A percentile compares a stretch with the other conserved stretches of the same genome.
These are phyloP conservation scores for Fibroporia radiculosa DNA, from an alignment of 768 basidiomycete genomes.

Conservation along the genomic window DNA sequence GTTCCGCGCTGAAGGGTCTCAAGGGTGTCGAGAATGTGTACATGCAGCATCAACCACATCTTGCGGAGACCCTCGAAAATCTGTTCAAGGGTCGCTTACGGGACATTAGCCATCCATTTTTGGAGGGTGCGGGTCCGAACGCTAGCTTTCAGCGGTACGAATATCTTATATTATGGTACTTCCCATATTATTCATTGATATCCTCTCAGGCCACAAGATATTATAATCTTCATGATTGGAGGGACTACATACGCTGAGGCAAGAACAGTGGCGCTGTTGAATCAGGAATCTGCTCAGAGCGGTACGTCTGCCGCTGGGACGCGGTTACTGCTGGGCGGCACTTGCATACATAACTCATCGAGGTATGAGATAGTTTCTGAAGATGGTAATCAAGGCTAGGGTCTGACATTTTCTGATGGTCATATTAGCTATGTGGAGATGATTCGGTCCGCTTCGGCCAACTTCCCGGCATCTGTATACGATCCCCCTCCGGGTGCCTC, in stretches of 20 bases:
- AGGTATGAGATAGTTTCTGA: conserved; percentile 43
- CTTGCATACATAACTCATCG: conserved; percentile 90
- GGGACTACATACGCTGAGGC: conserved; percentile 97
- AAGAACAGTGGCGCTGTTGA: conserved; percentile 73
- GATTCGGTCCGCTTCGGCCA: conserved; percentile 64
- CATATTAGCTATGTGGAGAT: conserved; percentile 74
- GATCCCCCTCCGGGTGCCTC: conserved; percentile 72
- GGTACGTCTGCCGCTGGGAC: conserved; percentile 46
- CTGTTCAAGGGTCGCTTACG: conserved; percentile 79
- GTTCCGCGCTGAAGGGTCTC: conserved; percentile 90
- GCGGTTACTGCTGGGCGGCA: conserved; percentile 84
- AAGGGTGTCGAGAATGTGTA: conserved; percentile 99
- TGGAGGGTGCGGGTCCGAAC: conserved; percentile 64
- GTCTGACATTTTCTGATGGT: background rate
- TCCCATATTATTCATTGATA: conserved; percentile 1
- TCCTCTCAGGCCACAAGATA: conserved; percentile 74
- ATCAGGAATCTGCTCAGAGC: conserved; percentile 65
- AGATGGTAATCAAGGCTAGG: too few relatives aligned
- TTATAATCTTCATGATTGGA: conserved; percentile 95
- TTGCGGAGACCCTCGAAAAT: conserved; percentile 87
- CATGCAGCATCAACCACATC: conserved; percentile 92
- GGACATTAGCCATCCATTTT: conserved; percentile 87
- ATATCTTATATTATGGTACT: background rate
- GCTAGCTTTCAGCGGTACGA: conserved; percentile 65
- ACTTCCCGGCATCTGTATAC: conserved; percentile 58